Conservation (phyloP, 1,284 basidiomycete species). For the Ustilago sp. region DNA sequence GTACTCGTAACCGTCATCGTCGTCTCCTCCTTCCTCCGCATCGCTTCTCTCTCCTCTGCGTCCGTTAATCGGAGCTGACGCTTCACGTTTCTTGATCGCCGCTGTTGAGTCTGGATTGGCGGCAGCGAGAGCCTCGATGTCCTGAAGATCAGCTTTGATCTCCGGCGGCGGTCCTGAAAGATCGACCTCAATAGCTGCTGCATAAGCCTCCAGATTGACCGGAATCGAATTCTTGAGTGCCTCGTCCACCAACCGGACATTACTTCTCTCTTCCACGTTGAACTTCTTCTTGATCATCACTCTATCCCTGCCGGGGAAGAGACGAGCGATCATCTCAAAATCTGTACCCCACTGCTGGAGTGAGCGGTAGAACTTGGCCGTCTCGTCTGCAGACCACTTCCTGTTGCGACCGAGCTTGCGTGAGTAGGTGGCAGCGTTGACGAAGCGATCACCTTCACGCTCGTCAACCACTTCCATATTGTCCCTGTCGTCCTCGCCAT, state of each 20-base stretch:
- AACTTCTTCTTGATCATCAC: constrained; percentile 91
- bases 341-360: constrained; percentile 89
- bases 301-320: constrained; percentile 85
- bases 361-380: constrained; percentile 84
- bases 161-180: constrained; percentile 65
- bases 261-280: constrained; percentile 84
- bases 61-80: constrained; percentile 15
- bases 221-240: constrained; percentile 61
- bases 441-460: constrained; percentile 76
- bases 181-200: constrained; percentile 63
- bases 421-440: constrained; percentile 84
- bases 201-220: constrained; percentile 65
- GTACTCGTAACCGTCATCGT: constrained; percentile 49
- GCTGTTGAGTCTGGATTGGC: constrained; percentile 2
- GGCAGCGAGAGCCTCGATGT: constrained; percentile 28
- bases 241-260: constrained; percentile 71
- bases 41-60: constrained; percentile 41
- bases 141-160: constrained; percentile 51
- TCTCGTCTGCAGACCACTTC: constrained; percentile 86
- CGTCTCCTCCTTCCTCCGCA: constrained; percentile 40
- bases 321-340: constrained; percentile 87
- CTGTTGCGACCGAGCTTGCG: constrained; percentile 75
- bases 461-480: constrained; percentile 84
- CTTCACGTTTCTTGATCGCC: constrained; percentile 41
- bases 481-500: constrained; percentile 73